Evolutionary conservation across 768 basidiomycete genomes (phyloP).

Genomic region (Mycena latifolia): DNA sequence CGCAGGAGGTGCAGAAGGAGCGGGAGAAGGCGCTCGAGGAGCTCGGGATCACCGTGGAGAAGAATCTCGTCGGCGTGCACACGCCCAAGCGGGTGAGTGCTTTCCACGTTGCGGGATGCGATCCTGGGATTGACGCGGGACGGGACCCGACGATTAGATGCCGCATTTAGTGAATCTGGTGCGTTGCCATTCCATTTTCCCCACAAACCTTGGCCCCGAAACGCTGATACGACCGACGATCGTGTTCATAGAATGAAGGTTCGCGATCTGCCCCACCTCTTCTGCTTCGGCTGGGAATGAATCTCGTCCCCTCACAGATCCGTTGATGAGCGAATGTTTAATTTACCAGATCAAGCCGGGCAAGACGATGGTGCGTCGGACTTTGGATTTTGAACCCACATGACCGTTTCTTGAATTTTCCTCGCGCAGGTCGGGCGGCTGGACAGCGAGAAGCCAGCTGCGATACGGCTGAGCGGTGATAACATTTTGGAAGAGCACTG

Average conservation of each 20-base stretch:
- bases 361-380: slow-evolving; percentile 71
- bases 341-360: slow-evolving; percentile 94
- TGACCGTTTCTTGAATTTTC: slow-evolving; percentile 21
- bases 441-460: slow-evolving; percentile 83
- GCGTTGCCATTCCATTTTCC: slow-evolving; percentile 49
- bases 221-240: slow-evolving; percentile 31
- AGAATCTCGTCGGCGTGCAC: slow-evolving; percentile 96
- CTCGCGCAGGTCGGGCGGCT: slow-evolving; percentile 81
- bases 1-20: slow-evolving; percentile 95
- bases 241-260: slow-evolving; percentile 75
- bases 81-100: slow-evolving; percentile 93
- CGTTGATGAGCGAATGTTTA: slow-evolving; percentile 95
- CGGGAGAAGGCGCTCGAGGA: slow-evolving; percentile 98
- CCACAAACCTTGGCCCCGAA: slow-evolving; percentile 19
- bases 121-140: slow-evolving; percentile 29
- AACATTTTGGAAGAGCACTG: slow-evolving; percentile 96
- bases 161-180: slow-evolving; percentile 95
- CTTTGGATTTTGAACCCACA: slow-evolving; percentile 10
- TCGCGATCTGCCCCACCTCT: slow-evolving; percentile 34
- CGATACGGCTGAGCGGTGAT: slow-evolving; percentile 93
- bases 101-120: slow-evolving; percentile 5
- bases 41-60: slow-evolving; percentile 97
- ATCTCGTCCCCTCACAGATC: slow-evolving; percentile 65
- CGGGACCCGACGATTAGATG: slow-evolving; percentile 65
- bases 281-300: slow-evolving; percentile 23